These are phyloP conservation scores for Nicotiana noctiflora DNA, from an alignment of 257 asterid species.

Conservation along the genomic window DNA sequence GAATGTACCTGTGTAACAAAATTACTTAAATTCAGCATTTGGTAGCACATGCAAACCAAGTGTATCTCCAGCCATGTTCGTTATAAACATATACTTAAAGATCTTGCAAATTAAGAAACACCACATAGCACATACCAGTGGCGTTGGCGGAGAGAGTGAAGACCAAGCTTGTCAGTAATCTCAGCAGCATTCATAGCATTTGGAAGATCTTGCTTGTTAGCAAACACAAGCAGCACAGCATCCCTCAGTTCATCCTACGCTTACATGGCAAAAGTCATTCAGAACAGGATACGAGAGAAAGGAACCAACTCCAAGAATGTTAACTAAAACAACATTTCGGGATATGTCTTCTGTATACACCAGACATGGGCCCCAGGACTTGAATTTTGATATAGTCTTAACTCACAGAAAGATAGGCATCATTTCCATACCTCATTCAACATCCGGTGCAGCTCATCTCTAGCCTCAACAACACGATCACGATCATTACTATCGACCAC, in stretches of 20 bases:
- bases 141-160: slow-evolving; percentile 70
- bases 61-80: no score
- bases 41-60: background rate
- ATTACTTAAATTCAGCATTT: background rate
- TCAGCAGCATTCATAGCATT: slow-evolving; percentile 74
- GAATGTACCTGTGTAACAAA: slow-evolving; percentile 48
- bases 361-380: background rate
- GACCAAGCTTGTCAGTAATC: slow-evolving; percentile 70
- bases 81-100: no score
- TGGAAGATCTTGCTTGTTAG: slow-evolving; percentile 70
- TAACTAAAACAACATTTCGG: background rate
- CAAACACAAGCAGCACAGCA: slow-evolving; percentile 66
- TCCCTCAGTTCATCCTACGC: slow-evolving; percentile 56
- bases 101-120: background rate
- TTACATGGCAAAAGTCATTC: background rate
- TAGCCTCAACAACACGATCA: slow-evolving; percentile 84
- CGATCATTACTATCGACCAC: slow-evolving; percentile 82
- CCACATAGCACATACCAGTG: slow-evolving; percentile 33
- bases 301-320: background rate
- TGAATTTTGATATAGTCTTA: background rate
- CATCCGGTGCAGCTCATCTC: slow-evolving; percentile 84
- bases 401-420: background rate
- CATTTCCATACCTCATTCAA: slow-evolving; percentile 50
- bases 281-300: background rate
- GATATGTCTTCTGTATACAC: background rate